Evolutionary conservation across 2,329 filamentous ascomycete genomes (phyloP), one percentile per base, ranked within the genome.

Genomic region (Colletotrichum spaethianum): DNA sequence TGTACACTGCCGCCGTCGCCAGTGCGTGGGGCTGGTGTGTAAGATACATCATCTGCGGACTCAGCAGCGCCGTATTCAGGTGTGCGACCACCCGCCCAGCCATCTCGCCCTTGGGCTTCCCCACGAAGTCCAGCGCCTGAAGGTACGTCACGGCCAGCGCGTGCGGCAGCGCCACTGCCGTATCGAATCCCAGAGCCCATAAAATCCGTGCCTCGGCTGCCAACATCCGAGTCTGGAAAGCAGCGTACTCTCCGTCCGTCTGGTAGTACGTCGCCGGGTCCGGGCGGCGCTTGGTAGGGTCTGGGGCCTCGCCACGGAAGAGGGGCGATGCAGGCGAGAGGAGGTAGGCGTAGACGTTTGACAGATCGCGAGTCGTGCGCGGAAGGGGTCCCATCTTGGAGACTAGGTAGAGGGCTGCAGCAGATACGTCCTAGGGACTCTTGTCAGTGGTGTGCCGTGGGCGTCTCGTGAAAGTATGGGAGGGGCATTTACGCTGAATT

Each of bases 1-100:
- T 90, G 80, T 98, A 99, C 40, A 98, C 93, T 1, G 95, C 94
- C 1, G 95, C 94, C 2, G 94, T 94, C 5, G 96, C 96, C 12
- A 99, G 86, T 31, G 92, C 90, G 73, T 93, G 89, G 1, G 96
- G 96, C 80, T 98, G 96, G 79, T 98, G 95, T 3, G 96, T 98
- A 36, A 97, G 85, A 80, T 97, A 98, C 18, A 98, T 85, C 79
- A 97, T 86, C 82, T 98, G 96, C 11, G 96, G 95, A 55, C 93
- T 96, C 42, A 98, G 83, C 14, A 99, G 85, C 2, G 94, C 92
- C 9, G 93, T 91, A 80, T 98, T 98, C n/a, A 98, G 87, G 78
- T 97, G 92, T 63, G 91, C 91, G 53, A 97, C 86, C 0, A 92
- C 89, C 50, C 91, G 88, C 64, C 87, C 86, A 1, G 93, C 89